These are phyloP conservation scores for Capsicum pubescens DNA, from an alignment of 257 asterid species.

Conservation along the genomic window DNA sequence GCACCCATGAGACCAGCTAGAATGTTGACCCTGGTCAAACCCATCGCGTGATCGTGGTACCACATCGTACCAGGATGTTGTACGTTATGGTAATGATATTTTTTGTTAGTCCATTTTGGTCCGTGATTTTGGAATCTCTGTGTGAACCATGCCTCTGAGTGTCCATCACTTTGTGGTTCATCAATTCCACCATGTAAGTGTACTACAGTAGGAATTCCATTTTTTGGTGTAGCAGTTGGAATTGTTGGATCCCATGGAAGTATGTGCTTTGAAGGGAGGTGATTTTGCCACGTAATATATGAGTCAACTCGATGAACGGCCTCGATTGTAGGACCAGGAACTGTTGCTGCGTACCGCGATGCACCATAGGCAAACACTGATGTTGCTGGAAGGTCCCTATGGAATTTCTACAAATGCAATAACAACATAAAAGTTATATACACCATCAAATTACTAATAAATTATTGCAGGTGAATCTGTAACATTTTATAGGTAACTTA, in stretches of 20 bases:
- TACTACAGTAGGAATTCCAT: slow-evolving; percentile 83
- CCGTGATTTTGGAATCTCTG: slow-evolving; percentile 56
- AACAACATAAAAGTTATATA: neutral
- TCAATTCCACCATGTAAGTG: slow-evolving; percentile 87
- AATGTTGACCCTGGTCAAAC: slow-evolving; percentile 85
- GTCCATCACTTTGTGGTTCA: slow-evolving; percentile 78
- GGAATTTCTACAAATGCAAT: slow-evolving; percentile 65
- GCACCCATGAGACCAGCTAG: slow-evolving; percentile 84
- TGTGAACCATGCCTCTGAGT: slow-evolving; percentile 73
- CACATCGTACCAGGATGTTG: slow-evolving; percentile 92
- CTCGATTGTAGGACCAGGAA: slow-evolving; percentile 94
- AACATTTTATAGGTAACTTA: neutral
- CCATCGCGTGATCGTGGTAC: slow-evolving; percentile 97
- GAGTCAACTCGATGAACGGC: slow-evolving; percentile 67
- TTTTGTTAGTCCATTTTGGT: slow-evolving; percentile 58
- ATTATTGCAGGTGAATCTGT: no score
- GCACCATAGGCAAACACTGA: slow-evolving; percentile 75
- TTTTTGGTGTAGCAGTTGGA: slow-evolving; percentile 59
- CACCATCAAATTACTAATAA: neutral
- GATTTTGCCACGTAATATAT: slow-evolving; percentile 58
- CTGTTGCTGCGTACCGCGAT: slow-evolving; percentile 55
- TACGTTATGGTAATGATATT: slow-evolving; percentile 60
- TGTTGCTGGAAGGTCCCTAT: slow-evolving; percentile 71
- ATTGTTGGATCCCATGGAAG: slow-evolving; percentile 88
- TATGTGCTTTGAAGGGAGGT: slow-evolving; percentile 81